phyloP scores from a whole-genome alignment of 768 basidiomycete species.

The Kwoniella europaea region DNA sequence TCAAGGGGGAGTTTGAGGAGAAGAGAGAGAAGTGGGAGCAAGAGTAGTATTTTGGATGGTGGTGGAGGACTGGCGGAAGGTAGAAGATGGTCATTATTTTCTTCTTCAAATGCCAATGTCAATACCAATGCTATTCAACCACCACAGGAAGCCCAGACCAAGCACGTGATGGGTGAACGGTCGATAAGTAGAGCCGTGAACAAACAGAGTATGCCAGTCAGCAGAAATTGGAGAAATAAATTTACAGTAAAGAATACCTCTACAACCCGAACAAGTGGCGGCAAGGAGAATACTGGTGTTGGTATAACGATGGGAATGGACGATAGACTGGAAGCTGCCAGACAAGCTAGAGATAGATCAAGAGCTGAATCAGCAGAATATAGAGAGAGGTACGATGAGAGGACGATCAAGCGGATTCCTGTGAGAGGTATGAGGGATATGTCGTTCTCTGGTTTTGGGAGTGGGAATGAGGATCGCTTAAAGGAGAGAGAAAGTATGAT shows the following conservation, averaged over 20 bases:
- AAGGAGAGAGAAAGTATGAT: slow-evolving; percentile 10
- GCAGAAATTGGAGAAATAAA: slow-evolving; percentile 25
- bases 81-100: slow-evolving; percentile 24
- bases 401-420: slow-evolving; percentile 18
- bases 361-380: slow-evolving; percentile 1
- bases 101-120: not conserved
- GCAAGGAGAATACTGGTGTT: slow-evolving; percentile 9
- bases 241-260: slow-evolving; percentile 26
- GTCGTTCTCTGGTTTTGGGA: not conserved
- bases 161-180: too few species aligned
- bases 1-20: slow-evolving; percentile 19
- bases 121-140: not conserved
- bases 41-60: not conserved
- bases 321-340: not conserved
- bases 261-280: not conserved
- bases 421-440: slow-evolving; percentile 7
- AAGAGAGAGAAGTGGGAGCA: slow-evolving; percentile 4
- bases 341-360: slow-evolving; percentile 16
- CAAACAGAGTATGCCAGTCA: slow-evolving; percentile 23
- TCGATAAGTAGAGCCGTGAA: not conserved
- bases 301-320: not conserved
- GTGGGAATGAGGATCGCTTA: not conserved
- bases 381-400: slow-evolving; percentile 18
- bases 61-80: not conserved
- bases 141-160: not conserved